These are phyloP conservation scores for Colletotrichum neosansevieriae DNA, from an alignment of 2,329 filamentous ascomycete genomes.

Conservation along the genomic window DNA sequence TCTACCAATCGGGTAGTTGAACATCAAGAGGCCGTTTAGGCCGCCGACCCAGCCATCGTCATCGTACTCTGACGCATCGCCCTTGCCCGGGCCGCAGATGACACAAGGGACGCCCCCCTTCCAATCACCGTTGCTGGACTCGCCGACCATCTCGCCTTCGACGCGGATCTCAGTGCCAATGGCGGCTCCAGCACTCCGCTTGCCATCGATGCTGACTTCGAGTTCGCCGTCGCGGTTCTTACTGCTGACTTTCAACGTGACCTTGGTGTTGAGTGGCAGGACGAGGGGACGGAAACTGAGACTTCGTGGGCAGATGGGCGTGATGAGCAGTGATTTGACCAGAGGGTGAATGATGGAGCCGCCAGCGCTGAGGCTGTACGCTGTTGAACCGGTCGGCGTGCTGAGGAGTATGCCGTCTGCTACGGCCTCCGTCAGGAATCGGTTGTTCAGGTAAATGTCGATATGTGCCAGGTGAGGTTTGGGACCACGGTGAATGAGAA, in stretches of 20 bases:
- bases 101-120: constrained; percentile 91
- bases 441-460: constrained; percentile 88
- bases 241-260: constrained; percentile 84
- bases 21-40: constrained; percentile 92
- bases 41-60: constrained; percentile 98
- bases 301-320: constrained; percentile 92
- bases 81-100: constrained; percentile 71
- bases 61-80: constrained; percentile 60
- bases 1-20: constrained; percentile 92
- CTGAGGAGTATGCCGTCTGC: constrained; percentile 95
- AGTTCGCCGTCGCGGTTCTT: constrained; percentile 82
- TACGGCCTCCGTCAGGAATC: constrained; percentile 92
- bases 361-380: constrained; percentile 92
- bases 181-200: constrained; percentile 73
- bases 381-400: constrained; percentile 94
- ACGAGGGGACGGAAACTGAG: constrained; percentile 93
- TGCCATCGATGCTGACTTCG: constrained; percentile 84
- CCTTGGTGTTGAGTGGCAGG: constrained; percentile 85
- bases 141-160: constrained; percentile 83
- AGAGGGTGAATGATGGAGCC: constrained; percentile 95
- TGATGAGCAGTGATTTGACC: constrained; percentile 88
- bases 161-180: constrained; percentile 89
- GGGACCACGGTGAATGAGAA: constrained; percentile 90
- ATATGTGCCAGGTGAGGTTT: constrained; percentile 93
- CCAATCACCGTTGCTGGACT: constrained; percentile 61